phyloP scores from a whole-genome alignment of 2,329 filamentous ascomycete genomes.

The Hyphodiscus sp. region DNA sequence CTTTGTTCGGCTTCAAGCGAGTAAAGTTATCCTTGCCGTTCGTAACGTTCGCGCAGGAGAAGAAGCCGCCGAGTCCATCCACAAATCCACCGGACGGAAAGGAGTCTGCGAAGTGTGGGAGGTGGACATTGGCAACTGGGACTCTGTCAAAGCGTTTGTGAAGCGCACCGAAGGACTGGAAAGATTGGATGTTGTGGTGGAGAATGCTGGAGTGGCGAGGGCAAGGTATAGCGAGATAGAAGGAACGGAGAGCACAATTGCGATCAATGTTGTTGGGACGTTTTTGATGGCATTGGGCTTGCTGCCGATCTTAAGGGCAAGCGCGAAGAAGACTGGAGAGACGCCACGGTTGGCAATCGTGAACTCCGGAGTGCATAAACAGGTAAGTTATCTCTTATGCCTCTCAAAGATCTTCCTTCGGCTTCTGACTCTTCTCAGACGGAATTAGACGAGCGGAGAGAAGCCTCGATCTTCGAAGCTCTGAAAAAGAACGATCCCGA shows the following conservation, averaged over 20 bases:
- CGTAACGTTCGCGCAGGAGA: slow-evolving; percentile 16
- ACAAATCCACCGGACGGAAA: slow-evolving; percentile 6
- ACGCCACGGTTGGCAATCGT: slow-evolving; percentile 22
- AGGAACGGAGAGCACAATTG: slow-evolving; percentile 23
- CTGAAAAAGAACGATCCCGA: background rate
- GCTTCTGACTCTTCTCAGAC: too few species aligned
- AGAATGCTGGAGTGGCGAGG: slow-evolving; percentile 30
- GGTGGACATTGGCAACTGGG: slow-evolving; percentile 42
- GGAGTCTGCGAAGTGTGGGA: slow-evolving; percentile 38
- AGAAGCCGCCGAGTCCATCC: slow-evolving; percentile 13
- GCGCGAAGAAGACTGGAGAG: slow-evolving; percentile 15
- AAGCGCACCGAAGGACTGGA: slow-evolving; percentile 31
- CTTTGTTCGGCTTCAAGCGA: slow-evolving; percentile 26
- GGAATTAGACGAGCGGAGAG: too few species aligned
- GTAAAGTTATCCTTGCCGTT: slow-evolving; percentile 27
- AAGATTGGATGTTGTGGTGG: slow-evolving; percentile 39
- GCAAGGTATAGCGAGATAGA: slow-evolving; percentile 17
- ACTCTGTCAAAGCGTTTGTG: slow-evolving; percentile 40
- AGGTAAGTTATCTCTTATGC: slow-evolving; percentile 9
- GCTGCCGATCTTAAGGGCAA: slow-evolving; percentile 11
- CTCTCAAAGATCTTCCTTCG: too few species aligned
- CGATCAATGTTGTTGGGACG: slow-evolving; percentile 29
- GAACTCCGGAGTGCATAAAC: slow-evolving; percentile 23
- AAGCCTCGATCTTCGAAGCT: background rate
- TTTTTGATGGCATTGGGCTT: slow-evolving; percentile 25